Percentiles rank a stretch among this genome's conserved stretches.
Evolutionary conservation across 139 green algal genomes (phyloP).

Genomic region (Coelastrella sp.): DNA sequence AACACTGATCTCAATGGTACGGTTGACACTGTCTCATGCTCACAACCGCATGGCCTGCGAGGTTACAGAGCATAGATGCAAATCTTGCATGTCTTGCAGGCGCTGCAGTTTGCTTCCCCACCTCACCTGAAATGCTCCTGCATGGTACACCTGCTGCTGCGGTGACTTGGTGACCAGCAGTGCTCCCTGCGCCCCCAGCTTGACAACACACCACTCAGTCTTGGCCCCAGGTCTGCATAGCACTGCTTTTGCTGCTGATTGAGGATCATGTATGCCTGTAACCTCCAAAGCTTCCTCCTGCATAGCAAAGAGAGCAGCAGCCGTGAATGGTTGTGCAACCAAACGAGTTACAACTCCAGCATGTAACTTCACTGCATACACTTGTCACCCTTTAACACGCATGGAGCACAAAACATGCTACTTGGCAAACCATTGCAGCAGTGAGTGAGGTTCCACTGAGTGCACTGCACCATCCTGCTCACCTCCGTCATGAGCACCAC

Average conservation of each 20-base stretch:
- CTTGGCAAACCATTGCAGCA: no score
- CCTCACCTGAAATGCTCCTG: constrained; percentile 38
- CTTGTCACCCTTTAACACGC: no score
- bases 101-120: no score
- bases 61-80: not conserved
- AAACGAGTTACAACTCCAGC: not conserved
- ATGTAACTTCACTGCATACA: not conserved
- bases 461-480: not conserved
- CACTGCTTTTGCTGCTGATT: constrained; percentile 68
- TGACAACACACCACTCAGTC: constrained; percentile 88
- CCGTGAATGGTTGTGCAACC: not conserved
- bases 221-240: constrained; percentile 59
- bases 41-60: no score
- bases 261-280: constrained; percentile 74
- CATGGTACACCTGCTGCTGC: not conserved
- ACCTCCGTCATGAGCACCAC: constrained; percentile 92
- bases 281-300: constrained; percentile 85
- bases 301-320: not conserved
- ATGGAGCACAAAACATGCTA: no score
- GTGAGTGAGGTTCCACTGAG: no score
- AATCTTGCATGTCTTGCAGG: no score
- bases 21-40: no score
- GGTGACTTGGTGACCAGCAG: constrained; percentile 61
- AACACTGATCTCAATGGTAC: not conserved
- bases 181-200: constrained; percentile 81